Evolutionary conservation across 2,329 filamentous ascomycete genomes (phyloP), one percentile per base, ranked within the genome.

Genomic region (Aspergillus carbonarius): DNA sequence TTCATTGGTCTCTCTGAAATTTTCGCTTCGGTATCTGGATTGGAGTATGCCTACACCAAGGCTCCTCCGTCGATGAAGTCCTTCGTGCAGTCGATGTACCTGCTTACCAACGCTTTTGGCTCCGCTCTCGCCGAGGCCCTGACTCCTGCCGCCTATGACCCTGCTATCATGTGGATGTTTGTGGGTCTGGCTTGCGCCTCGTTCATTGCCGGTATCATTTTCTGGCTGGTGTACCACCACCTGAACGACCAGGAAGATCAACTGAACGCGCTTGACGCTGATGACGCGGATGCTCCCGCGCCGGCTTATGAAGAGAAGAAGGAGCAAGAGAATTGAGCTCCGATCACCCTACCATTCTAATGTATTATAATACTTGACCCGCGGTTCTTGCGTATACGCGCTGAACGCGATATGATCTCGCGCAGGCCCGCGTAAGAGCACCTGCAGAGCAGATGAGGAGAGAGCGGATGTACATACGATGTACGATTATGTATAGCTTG

Each of bases 1-100:
- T 69, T 79, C 59, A 79, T 80, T 57, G 76, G 76, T 70, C 55
- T 79, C 13, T 78, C 83, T 2, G 86, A 89, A 69, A 81, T 83
- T 59, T 78, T 86, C 57, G 85, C 85, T 48, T 87, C 84, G 10
- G 85, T 91, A 60, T 89, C 88, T 1, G 85, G 85, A 60, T 81
- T 89, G 10, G 88, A 91, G 71, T 90, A 91, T 64, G 88, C 87
- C 17, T 91, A 87, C 74, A 89, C 87, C 68, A 90, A 91, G 74
- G 88, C 88, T 0, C 88, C 88, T 1, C 82, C 83, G 42, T 85
- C 81, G 70, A 89, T 91, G 87, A 84, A 87, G 71, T 85, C 83
- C 0, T 85, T 83, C 13, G 82, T 87, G 27, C 79, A 83, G 66
- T 80, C 84, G 0, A 75, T 87, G 59, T 83, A 79, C 65, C 74